Percentiles rank a stretch among this genome's conserved stretches.
Evolutionary conservation across 2,329 filamentous ascomycete species (phyloP).

Genomic region (Fusarium falciforme): DNA sequence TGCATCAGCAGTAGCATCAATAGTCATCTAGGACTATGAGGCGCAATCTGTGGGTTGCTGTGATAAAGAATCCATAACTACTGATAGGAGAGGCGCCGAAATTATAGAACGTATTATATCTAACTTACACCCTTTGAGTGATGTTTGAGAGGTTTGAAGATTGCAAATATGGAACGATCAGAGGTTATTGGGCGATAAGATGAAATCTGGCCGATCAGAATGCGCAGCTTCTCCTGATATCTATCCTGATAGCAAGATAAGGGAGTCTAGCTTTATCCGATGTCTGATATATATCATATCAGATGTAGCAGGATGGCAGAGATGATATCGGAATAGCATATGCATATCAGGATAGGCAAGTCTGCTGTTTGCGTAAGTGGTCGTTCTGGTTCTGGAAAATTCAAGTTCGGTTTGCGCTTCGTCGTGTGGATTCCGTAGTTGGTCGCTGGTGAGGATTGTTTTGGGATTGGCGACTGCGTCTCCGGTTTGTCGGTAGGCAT

Average conservation of each 20-base stretch:
- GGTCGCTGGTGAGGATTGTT: too few species aligned
- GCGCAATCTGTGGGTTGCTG: not conserved
- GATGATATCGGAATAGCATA: not conserved
- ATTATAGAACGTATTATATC: not conserved
- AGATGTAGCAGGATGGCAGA: slow-evolving; percentile 1
- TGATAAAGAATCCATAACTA: not conserved
- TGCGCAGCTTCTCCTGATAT: not conserved
- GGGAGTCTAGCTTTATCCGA: slow-evolving; percentile 1
- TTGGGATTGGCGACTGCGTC: too few species aligned
- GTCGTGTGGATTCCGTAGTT: too few species aligned
- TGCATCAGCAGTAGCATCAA: slow-evolving; percentile 3
- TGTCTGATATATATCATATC: slow-evolving; percentile 8
- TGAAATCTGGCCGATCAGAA: not conserved
- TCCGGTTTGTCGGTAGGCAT: too few species aligned
- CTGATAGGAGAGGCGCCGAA: not conserved
- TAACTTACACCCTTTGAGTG: not conserved
- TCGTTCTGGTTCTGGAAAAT: too few species aligned
- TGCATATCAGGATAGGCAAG: too few species aligned
- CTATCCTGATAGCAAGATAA: not conserved
- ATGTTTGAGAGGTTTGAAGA: not conserved
- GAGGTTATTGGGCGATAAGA: not conserved
- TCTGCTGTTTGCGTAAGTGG: too few species aligned
- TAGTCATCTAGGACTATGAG: slow-evolving; percentile 3
- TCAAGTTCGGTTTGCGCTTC: too few species aligned
- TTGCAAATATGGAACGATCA: not conserved